A percentile compares a stretch with the other conserved stretches of the same genome.
Conservation (phyloP, 257 asterid genomes). For the Capsicum baccatum region DNA sequence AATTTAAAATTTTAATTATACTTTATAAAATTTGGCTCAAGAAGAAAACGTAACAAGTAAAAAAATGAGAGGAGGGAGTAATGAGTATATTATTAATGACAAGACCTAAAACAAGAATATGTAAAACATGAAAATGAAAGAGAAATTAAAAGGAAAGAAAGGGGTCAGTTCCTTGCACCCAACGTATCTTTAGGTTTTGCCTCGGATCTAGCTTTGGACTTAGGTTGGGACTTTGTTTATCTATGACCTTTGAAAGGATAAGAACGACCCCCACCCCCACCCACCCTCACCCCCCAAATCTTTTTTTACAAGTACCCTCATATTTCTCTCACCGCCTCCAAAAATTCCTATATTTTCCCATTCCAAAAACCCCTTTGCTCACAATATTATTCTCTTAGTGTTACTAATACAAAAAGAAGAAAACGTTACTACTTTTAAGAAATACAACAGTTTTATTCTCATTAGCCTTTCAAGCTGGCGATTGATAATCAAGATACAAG, state of each 20-base stretch:
- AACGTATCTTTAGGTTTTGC: conserved; percentile 35
- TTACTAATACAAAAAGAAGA: not conserved
- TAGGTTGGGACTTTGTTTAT: conserved; percentile 32
- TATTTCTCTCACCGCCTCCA: conserved; percentile 50
- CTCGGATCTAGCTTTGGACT: conserved; percentile 34
- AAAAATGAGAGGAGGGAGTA: too few species aligned
- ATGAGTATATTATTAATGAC: not conserved
- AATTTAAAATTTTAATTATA: too few species aligned
- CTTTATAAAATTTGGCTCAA: too few species aligned
- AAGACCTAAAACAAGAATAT: conserved; percentile 25
- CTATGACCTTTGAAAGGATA: conserved; percentile 31
- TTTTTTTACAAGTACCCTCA: conserved; percentile 39
- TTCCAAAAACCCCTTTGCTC: not conserved
- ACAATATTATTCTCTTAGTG: not conserved
- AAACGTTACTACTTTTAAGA: conserved; percentile 39
- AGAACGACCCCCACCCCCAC: conserved; percentile 28
- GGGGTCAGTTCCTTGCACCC: conserved; percentile 34
- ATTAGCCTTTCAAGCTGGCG: conserved; percentile 64
- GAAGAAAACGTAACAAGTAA: too few species aligned
- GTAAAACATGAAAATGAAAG: conserved; percentile 30
- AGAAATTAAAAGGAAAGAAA: conserved; percentile 22
- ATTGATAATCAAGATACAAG: conserved; percentile 65
- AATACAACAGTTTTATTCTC: conserved; percentile 31
- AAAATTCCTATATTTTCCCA: conserved; percentile 33
- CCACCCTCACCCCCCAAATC: not conserved